Percentiles rank a stretch among this genome's conserved stretches.
Evolutionary conservation across 768 basidiomycete species (phyloP).

Genomic region (Rhizopogon roseolus): DNA sequence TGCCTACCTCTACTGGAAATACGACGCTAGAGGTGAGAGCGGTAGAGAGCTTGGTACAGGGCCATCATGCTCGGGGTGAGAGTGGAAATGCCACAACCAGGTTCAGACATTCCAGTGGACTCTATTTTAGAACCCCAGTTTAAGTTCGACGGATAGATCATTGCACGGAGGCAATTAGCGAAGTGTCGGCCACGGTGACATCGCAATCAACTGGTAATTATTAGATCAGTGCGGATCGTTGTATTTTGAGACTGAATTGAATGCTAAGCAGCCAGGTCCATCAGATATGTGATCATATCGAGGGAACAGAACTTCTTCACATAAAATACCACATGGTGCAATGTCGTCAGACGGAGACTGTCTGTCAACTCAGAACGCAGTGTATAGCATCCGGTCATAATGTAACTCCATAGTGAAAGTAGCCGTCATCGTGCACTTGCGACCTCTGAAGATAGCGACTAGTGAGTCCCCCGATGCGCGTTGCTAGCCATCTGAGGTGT

Average conservation of each 20-base stretch:
- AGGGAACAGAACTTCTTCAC: neutral
- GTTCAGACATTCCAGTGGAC: neutral
- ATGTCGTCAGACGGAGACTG: neutral
- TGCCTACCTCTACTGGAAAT: too few relatives aligned
- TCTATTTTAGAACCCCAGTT: neutral
- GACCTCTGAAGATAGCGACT: neutral
- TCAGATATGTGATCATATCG: neutral
- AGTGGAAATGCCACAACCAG: neutral
- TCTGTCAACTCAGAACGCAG: too few relatives aligned
- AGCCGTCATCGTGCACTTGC: neutral
- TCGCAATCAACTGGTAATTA: neutral
- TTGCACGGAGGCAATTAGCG: neutral
- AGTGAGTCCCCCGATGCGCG: neutral
- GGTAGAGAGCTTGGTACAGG: neutral
- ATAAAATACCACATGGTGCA: neutral
- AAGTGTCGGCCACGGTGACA: neutral
- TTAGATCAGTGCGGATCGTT: neutral
- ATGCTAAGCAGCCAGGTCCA: neutral
- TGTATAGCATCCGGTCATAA: neutral
- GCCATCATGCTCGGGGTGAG: neutral
- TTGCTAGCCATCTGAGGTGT: neutral
- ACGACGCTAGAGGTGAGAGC: neutral
- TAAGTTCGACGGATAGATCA: neutral
- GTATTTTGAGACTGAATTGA: neutral
- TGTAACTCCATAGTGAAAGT: too few relatives aligned